Conservation (phyloP, 805 yeast genomes). For the Schwanniomyces pseudopolymorphus region DNA sequence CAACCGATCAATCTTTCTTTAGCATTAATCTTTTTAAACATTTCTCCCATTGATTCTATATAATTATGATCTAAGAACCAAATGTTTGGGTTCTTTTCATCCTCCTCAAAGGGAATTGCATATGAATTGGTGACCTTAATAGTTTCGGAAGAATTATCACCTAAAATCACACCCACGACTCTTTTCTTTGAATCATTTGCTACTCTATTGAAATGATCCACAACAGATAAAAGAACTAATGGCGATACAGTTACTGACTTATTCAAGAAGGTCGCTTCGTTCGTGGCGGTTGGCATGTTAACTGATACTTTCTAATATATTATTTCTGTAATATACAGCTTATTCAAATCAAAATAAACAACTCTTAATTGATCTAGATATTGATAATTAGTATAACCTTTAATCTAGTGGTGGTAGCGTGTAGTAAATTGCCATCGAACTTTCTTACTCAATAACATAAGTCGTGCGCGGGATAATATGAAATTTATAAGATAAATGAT, state of each 20-base stretch:
- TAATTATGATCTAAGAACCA: conserved; percentile 98
- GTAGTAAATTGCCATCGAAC: background rate
- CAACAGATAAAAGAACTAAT: conserved; percentile 86
- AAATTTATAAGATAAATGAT: background rate
- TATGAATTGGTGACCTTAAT: conserved; percentile 86
- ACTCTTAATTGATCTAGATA: background rate
- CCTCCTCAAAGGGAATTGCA: conserved; percentile 98
- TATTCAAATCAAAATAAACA: background rate
- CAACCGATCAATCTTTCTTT: conserved; percentile 96
- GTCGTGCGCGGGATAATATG: background rate
- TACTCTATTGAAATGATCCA: conserved; percentile 91
- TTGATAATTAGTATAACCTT: background rate
- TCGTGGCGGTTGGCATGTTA: conserved; percentile 25
- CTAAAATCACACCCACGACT: conserved; percentile 91
- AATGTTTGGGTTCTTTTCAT: conserved; percentile 83
- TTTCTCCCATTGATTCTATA: conserved; percentile 93
- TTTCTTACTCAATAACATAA: background rate
- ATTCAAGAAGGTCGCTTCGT: conserved; percentile 37
- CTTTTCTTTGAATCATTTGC: conserved; percentile 71
- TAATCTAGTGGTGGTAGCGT: background rate
- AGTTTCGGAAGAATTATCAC: conserved; percentile 60
- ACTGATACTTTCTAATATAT: background rate
- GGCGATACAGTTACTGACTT: conserved; percentile 92
- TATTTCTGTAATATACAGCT: background rate
- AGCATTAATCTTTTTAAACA: conserved; percentile 97